Percentiles rank a stretch among this genome's conserved stretches.
phyloP scores from a whole-genome alignment of 345 rosid genomes.

The Citrus trifoliata region DNA sequence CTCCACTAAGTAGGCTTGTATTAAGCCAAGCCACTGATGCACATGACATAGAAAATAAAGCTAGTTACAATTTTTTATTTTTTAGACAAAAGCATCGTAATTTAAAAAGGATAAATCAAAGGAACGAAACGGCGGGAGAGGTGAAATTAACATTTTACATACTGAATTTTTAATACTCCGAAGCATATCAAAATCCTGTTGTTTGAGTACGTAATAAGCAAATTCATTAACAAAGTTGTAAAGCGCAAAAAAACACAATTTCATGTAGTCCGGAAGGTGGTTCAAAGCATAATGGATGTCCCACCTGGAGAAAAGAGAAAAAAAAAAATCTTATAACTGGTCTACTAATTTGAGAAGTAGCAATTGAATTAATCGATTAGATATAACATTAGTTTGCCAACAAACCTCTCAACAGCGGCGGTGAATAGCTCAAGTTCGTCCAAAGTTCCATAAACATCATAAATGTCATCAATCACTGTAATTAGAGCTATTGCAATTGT shows the following conservation, averaged over 20 bases:
- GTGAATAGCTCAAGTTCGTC: constrained; percentile 20
- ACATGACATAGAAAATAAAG: neutral
- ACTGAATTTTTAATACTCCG: constrained; percentile 11
- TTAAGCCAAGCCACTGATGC: constrained; percentile 22
- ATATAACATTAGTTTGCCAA: neutral
- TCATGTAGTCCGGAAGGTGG: constrained; percentile 31
- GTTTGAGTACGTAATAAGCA: constrained; percentile 16
- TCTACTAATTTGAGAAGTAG: no score
- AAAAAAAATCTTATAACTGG: no score
- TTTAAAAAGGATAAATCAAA: no score
- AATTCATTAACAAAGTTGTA: constrained; percentile 26
- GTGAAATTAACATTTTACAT: neutral
- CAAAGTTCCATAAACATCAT: constrained; percentile 15
- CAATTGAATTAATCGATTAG: no score
- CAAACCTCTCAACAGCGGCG: constrained; percentile 22
- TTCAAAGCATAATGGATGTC: constrained; percentile 14
- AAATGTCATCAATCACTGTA: constrained; percentile 18
- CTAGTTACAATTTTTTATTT: neutral
- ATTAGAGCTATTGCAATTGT: constrained; percentile 4
- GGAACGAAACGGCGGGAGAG: no score
- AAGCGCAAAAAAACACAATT: constrained; percentile 25
- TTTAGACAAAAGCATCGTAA: no score
- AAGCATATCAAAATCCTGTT: constrained; percentile 3
- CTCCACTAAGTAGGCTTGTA: constrained; percentile 17
- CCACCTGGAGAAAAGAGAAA: constrained; percentile 19